phyloP scores from a whole-genome alignment of 345 rosid genomes.

The Anastatica hierochuntica region DNA sequence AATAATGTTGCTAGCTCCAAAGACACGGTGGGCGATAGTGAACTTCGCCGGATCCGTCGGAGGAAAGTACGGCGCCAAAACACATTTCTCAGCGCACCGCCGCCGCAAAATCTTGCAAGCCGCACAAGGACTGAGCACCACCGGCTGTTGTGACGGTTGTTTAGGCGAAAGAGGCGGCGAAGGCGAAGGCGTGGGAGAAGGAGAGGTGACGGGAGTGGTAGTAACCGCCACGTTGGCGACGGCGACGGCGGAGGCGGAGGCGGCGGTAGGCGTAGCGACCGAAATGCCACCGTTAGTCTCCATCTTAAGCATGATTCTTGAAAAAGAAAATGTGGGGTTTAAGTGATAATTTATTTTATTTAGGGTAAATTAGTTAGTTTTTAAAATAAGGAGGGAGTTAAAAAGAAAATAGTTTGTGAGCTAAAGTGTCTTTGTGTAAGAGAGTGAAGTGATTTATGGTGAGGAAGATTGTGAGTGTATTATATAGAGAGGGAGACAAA shows the following conservation, averaged over 20 bases:
- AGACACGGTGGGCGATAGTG: slow-evolving; percentile 84
- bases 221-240: background rate
- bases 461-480: slow-evolving; percentile 3
- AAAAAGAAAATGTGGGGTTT: background rate
- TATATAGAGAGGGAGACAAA: slow-evolving; percentile 7
- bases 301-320: slow-evolving; percentile 28
- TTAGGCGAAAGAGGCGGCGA: slow-evolving; percentile 21
- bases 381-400: background rate
- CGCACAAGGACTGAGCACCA: slow-evolving; percentile 74
- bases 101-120: slow-evolving; percentile 85
- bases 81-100: slow-evolving; percentile 74
- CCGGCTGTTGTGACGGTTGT: slow-evolving; percentile 28
- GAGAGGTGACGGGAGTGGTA: slow-evolving; percentile 17
- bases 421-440: too few species aligned
- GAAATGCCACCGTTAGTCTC: slow-evolving; percentile 25
- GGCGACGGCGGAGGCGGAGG: background rate
- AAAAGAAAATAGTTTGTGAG: background rate
- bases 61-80: slow-evolving; percentile 84
- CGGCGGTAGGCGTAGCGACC: slow-evolving; percentile 13
- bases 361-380: background rate
- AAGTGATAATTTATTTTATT: background rate
- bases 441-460: slow-evolving; percentile 21
- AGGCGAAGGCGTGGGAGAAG: slow-evolving; percentile 38
- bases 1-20: slow-evolving; percentile 91
- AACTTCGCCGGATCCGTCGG: slow-evolving; percentile 84